Conservation (phyloP, 805 yeast genomes). For the Candida maesae region DNA sequence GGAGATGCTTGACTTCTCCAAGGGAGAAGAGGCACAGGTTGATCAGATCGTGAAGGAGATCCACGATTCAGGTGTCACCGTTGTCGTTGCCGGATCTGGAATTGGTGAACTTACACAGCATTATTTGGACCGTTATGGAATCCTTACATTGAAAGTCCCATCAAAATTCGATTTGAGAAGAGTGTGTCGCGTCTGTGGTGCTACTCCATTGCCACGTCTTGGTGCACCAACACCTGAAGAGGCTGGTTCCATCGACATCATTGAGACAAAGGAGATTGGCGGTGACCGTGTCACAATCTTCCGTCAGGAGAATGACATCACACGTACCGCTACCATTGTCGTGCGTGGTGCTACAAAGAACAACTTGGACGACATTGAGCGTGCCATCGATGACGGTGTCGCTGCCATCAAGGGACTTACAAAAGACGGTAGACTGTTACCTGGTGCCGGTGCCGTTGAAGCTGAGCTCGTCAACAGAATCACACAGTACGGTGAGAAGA, state of each 20-base stretch:
- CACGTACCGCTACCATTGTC: conserved; percentile 89
- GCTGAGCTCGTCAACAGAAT: conserved; percentile 79
- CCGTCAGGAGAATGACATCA: conserved; percentile 60
- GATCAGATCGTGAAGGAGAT: conserved; percentile 82
- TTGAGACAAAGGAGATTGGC: conserved; percentile 92
- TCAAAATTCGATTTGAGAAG: conserved; percentile 94
- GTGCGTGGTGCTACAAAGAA: conserved; percentile 96
- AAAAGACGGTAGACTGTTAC: conserved; percentile 74
- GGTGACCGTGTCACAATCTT: conserved; percentile 96
- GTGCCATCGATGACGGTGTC: conserved; percentile 97
- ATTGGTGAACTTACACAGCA: conserved; percentile 92
- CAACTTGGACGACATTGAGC: conserved; percentile 88
- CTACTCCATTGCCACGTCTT: conserved; percentile 89
- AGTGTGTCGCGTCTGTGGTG: conserved; percentile 94
- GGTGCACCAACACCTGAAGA: conserved; percentile 97
- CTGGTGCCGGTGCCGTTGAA: conserved; percentile 97
- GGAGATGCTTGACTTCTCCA: conserved; percentile 93
- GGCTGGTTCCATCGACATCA: conserved; percentile 81
- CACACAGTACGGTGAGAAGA: conserved; percentile 83
- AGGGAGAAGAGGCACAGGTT: conserved; percentile 93
- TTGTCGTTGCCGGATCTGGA: conserved; percentile 91
- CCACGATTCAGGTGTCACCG: conserved; percentile 77
- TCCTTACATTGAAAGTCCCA: conserved; percentile 83
- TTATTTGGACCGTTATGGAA: conserved; percentile 81
- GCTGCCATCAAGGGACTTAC: conserved; percentile 85